These are phyloP conservation scores for Ophiosphaerella narmari DNA, from an alignment of 2,329 filamentous ascomycete genomes.

Conservation along the genomic window DNA sequence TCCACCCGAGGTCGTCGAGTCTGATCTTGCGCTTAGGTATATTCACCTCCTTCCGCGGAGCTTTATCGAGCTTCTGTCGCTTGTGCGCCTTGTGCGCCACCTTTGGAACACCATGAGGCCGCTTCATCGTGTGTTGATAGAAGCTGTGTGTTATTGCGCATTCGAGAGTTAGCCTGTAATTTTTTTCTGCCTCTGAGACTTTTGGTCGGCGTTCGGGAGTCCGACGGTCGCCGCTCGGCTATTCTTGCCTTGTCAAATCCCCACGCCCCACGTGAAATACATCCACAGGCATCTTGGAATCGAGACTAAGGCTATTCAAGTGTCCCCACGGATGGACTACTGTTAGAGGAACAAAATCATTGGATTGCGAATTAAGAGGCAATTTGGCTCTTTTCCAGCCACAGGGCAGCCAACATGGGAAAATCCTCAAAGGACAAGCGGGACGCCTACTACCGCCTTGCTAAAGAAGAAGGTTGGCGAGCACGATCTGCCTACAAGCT, in stretches of 20 bases:
- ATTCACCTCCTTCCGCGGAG: slow-evolving; percentile 14
- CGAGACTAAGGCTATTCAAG: not conserved
- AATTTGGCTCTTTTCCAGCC: too few species aligned
- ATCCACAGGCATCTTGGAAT: slow-evolving; percentile 2
- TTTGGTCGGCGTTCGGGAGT: slow-evolving; percentile 31
- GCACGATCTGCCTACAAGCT: slow-evolving; percentile 96
- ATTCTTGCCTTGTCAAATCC: slow-evolving; percentile 16
- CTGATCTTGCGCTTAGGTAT: slow-evolving; percentile 40
- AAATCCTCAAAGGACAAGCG: slow-evolving; percentile 99
- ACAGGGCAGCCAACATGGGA: slow-evolving; percentile 64
- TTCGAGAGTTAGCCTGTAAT: slow-evolving; percentile 11
- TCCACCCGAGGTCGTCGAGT: slow-evolving; percentile 64
- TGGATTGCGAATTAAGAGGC: not conserved
- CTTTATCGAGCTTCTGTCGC: slow-evolving; percentile 47
- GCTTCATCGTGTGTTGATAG: slow-evolving; percentile 38
- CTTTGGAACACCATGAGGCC: slow-evolving; percentile 44
- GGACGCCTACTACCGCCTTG: slow-evolving; percentile 95
- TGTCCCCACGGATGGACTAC: too few species aligned
- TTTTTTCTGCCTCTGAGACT: slow-evolving; percentile 23
- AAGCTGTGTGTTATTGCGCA: slow-evolving; percentile 9
- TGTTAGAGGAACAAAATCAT: too few species aligned
- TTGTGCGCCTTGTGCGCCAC: slow-evolving; percentile 49
- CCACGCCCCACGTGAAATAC: slow-evolving; percentile 26
- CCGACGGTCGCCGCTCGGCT: slow-evolving; percentile 28
- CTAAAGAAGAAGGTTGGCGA: slow-evolving; percentile 98